Evolutionary conservation across 805 yeast species (phyloP).

Genomic region (Yamadazyma sp.): DNA sequence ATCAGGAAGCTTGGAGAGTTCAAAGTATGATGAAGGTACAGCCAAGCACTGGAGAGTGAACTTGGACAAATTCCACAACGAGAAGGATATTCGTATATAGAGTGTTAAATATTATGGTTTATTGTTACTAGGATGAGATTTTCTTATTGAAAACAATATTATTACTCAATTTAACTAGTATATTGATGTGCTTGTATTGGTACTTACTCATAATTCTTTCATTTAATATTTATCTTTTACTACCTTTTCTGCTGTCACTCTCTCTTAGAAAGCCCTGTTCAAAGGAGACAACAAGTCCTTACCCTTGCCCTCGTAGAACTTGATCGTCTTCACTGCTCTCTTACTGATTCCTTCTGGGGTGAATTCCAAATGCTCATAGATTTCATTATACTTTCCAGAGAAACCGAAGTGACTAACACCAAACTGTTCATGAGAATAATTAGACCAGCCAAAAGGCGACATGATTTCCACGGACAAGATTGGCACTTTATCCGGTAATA

Average conservation of each 20-base stretch:
- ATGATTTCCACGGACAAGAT: constrained; percentile 91
- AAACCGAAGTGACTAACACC: constrained; percentile 97
- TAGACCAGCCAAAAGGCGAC: constrained; percentile 89
- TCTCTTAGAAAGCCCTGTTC: constrained; percentile 69
- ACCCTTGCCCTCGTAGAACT: constrained; percentile 70
- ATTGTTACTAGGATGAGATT: too few species aligned
- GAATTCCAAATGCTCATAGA: constrained; percentile 85
- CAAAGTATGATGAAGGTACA: constrained; percentile 52
- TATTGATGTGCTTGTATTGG: constrained; percentile 2
- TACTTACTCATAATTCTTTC: background rate
- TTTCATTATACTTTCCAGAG: constrained; percentile 83
- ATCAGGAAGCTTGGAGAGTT: constrained; percentile 59
- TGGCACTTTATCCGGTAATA: constrained; percentile 94
- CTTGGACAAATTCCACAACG: constrained; percentile 54
- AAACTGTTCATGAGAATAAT: constrained; percentile 94
- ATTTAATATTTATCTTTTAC: too few species aligned
- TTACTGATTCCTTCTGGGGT: constrained; percentile 90
- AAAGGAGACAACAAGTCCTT: constrained; percentile 69
- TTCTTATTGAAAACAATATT: too few species aligned
- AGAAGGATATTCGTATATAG: constrained; percentile 53
- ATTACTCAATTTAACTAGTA: too few species aligned
- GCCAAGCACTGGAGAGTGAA: constrained; percentile 72
- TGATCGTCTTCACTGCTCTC: constrained; percentile 76
- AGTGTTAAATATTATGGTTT: too few species aligned
- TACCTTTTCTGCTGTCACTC: too few species aligned